Evolutionary conservation across 1,284 basidiomycete species (phyloP), one percentile per base, ranked within the genome.

Genomic region (Apiotrichum laibachii): DNA sequence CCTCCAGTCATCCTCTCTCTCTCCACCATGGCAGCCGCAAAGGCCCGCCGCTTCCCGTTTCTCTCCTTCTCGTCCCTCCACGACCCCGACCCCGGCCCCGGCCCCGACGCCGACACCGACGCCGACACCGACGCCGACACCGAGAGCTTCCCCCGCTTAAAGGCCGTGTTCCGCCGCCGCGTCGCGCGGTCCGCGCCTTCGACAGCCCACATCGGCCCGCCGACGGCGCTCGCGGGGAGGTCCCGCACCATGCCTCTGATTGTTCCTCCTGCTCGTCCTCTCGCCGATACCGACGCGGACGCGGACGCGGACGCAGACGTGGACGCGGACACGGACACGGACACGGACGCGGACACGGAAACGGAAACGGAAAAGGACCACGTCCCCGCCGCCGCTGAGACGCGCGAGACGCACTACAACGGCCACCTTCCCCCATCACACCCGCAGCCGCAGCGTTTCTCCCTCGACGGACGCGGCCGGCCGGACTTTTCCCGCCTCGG

Each of bases 31-130:
- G 47, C 21, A 13, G 5, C 4, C 16, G 4, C 26, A 8, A 53
- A 45, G 31, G n/a, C 51, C 18, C 42, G 42, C 31, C 51, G 51
- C 42, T 53, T 53, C 51, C 34, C 42, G n/a, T 53, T 53, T 42
- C 42, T 53, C 21, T 33, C 51, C 18, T 53, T 53, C n/a, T 26
- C 51, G 18, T 33, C 40, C 10, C 51, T 53, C 33, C 8, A 9
- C 26, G 48, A 39, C 35, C 16, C 16, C 31, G 42, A 19, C 42
- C 18, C 12, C 46, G 18, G 18, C 46, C 10, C 6, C 50, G 35
- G 10, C 37, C 21, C 50, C 35, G 34, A 21, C 9, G 11, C 3
- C 22, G 46, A 12, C 50, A 11, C 2, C 39, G 11, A 18, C 39
- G 18, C 42, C 31, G 50, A 52, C n/a, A n/a, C n/a, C n/a, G n/a